phyloP scores from a whole-genome alignment of 1,139 yeast genomes.

The Protomyces arabidopsidicola region DNA sequence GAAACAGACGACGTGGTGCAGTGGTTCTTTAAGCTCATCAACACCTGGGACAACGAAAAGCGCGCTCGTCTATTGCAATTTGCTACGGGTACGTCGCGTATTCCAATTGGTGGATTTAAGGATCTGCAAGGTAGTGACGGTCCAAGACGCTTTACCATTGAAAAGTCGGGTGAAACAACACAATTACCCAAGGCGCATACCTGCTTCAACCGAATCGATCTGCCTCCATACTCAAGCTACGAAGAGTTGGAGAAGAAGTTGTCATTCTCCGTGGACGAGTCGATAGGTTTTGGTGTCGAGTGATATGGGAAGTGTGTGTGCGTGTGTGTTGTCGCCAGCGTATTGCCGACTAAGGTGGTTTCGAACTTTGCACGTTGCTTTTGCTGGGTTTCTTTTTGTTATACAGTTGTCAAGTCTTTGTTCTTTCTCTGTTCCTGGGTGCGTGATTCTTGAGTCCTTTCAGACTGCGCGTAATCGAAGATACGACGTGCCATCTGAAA shows the following conservation, averaged over 20 bases:
- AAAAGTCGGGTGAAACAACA: slow-evolving; percentile 89
- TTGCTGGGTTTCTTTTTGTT: too few species aligned
- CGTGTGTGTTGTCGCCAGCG: neutral
- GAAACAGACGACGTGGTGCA: slow-evolving; percentile 77
- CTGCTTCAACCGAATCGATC: slow-evolving; percentile 88
- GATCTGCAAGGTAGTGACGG: slow-evolving; percentile 98
- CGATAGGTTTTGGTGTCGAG: slow-evolving; percentile 67
- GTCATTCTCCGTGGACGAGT: slow-evolving; percentile 85
- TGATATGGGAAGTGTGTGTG: neutral
- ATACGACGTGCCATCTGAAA: too few species aligned
- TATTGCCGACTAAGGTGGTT: neutral
- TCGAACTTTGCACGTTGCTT: too few species aligned
- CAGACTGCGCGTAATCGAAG: too few species aligned
- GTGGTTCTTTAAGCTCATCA: slow-evolving; percentile 47
- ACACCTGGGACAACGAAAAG: slow-evolving; percentile 94
- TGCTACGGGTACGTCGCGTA: slow-evolving; percentile 97
- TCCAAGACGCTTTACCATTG: slow-evolving; percentile 96
- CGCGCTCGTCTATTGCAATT: slow-evolving; percentile 92
- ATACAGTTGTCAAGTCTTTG: too few species aligned
- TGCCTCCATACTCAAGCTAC: slow-evolving; percentile 74
- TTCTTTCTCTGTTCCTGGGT: too few species aligned
- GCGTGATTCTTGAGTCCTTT: too few species aligned
- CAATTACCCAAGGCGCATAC: slow-evolving; percentile 94
- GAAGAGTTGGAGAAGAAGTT: slow-evolving; percentile 75
- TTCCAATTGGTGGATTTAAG: slow-evolving; percentile 97